Percentiles rank a stretch among this genome's conserved stretches.
These are phyloP conservation scores for Tetracentron sinense DNA, from an alignment of 164 flowering plant genomes.

Conservation along the genomic window DNA sequence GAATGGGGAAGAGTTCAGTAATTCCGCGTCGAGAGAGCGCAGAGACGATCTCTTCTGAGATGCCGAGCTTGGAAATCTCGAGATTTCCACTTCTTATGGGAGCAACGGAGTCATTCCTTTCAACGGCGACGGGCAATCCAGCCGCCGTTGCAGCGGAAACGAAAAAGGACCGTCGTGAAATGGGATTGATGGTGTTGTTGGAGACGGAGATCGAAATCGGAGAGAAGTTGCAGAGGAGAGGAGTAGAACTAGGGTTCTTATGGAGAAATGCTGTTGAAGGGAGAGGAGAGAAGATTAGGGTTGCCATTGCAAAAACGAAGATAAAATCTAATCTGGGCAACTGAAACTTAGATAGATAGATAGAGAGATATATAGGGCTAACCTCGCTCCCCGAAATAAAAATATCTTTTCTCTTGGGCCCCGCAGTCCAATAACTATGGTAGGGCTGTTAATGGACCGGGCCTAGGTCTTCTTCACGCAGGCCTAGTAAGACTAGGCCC, in stretches of 20 bases:
- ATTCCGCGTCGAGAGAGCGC: constrained; percentile 28
- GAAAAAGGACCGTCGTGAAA: neutral
- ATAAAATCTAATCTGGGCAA: too few relatives aligned
- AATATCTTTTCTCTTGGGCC: too few relatives aligned
- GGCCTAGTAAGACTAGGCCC: too few relatives aligned
- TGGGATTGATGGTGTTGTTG: neutral
- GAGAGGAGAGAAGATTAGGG: constrained; percentile 18
- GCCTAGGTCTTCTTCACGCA: too few relatives aligned
- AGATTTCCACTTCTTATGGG: constrained; percentile 2
- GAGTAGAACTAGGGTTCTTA: constrained; percentile 12
- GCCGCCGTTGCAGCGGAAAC: constrained; percentile 17
- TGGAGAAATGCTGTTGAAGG: constrained; percentile 18
- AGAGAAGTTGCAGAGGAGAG: constrained; percentile 16
- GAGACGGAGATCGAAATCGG: constrained; percentile 17
- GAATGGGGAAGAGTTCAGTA: constrained; percentile 34
- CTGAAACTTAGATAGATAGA: too few relatives aligned
- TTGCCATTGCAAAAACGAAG: constrained; percentile 11
- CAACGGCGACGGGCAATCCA: neutral
- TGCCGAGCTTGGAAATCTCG: constrained; percentile 28
- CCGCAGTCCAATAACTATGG: too few relatives aligned
- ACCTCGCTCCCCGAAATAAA: too few relatives aligned
- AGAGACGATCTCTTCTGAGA: constrained; percentile 29
- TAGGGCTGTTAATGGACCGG: too few relatives aligned
- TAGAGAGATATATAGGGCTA: too few relatives aligned
- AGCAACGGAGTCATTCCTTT: neutral